Percentiles rank a stretch among this genome's conserved stretches.
These are phyloP conservation scores for Vaccinium corymbosum DNA, from an alignment of 148 eudicot species.

Conservation along the genomic window DNA sequence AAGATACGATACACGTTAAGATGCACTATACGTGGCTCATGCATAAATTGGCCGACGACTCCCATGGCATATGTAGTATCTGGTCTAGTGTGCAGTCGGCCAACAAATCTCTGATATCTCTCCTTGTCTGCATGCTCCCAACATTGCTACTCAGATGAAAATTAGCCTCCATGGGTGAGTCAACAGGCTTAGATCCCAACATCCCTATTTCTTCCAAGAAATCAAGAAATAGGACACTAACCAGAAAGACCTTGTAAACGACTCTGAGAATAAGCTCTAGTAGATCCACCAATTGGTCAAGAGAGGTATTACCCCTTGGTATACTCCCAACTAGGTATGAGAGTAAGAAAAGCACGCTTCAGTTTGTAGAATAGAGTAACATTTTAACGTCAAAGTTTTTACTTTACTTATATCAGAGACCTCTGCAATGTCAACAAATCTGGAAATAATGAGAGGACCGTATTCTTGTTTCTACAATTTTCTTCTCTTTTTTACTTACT, in stretches of 20 bases:
- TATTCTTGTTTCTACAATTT: neutral
- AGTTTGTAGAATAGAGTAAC: neutral
- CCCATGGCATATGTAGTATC: too few relatives aligned
- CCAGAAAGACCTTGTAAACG: neutral
- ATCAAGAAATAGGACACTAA: neutral
- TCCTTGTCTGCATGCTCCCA: too few relatives aligned
- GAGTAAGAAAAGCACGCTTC: neutral
- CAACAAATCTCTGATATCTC: too few relatives aligned
- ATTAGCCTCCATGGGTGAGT: too few relatives aligned
- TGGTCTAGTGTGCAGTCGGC: too few relatives aligned
- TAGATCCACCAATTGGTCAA: neutral
- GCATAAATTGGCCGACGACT: too few relatives aligned
- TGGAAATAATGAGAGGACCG: neutral
- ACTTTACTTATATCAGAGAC: too few relatives aligned
- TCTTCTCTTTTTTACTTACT: neutral
- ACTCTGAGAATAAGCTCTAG: neutral
- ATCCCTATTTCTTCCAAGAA: too few relatives aligned
- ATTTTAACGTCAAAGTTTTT: neutral
- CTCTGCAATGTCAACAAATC: neutral
- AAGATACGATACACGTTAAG: too few relatives aligned
- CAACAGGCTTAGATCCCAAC: too few relatives aligned
- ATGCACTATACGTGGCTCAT: too few relatives aligned
- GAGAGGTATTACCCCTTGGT: neutral
- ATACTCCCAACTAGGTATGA: neutral
- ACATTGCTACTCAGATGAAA: too few relatives aligned